Percentiles rank a stretch among this genome's conserved stretches.
These are phyloP conservation scores for Anacardium occidentale DNA, from an alignment of 345 rosid genomes.

Conservation along the genomic window DNA sequence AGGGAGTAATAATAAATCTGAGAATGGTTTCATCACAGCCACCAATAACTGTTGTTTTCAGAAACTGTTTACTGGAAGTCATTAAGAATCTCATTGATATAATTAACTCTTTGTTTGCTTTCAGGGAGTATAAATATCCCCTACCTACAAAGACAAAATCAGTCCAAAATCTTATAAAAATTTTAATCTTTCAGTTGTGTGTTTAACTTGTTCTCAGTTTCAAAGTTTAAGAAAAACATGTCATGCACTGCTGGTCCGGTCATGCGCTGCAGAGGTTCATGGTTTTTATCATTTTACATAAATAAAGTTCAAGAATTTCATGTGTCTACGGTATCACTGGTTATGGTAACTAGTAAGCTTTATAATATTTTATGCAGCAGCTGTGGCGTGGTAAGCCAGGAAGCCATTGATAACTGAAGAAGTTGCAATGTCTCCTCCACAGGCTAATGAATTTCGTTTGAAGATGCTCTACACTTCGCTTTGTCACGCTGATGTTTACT, in stretches of 20 bases:
- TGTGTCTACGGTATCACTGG: too few relatives aligned
- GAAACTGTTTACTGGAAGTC: not conserved
- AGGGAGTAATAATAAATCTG: too few relatives aligned
- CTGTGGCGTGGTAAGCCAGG: slow-evolving; percentile 59
- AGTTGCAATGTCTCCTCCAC: slow-evolving; percentile 55
- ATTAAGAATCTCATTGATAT: not conserved
- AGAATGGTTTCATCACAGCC: slow-evolving; percentile 5
- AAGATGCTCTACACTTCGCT: slow-evolving; percentile 33
- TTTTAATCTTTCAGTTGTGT: not conserved
- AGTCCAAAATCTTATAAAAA: not conserved
- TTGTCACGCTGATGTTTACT: slow-evolving; percentile 39
- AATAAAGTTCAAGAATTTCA: not conserved
- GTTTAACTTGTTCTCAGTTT: not conserved
- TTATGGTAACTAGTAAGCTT: not conserved
- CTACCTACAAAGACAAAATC: not conserved
- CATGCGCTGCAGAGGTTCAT: slow-evolving; percentile 39
- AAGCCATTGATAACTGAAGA: slow-evolving; percentile 50
- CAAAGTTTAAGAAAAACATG: slow-evolving; percentile 13
- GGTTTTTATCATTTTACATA: too few relatives aligned
- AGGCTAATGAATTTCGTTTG: slow-evolving; percentile 30
- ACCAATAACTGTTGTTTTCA: not conserved
- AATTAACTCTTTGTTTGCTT: too few relatives aligned
- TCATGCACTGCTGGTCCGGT: slow-evolving; percentile 32
- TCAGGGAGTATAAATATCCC: slow-evolving; percentile 11
- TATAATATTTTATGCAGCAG: slow-evolving; percentile 27